phyloP scores from a whole-genome alignment of 1,284 basidiomycete genomes.

The Coniophora puteana region DNA sequence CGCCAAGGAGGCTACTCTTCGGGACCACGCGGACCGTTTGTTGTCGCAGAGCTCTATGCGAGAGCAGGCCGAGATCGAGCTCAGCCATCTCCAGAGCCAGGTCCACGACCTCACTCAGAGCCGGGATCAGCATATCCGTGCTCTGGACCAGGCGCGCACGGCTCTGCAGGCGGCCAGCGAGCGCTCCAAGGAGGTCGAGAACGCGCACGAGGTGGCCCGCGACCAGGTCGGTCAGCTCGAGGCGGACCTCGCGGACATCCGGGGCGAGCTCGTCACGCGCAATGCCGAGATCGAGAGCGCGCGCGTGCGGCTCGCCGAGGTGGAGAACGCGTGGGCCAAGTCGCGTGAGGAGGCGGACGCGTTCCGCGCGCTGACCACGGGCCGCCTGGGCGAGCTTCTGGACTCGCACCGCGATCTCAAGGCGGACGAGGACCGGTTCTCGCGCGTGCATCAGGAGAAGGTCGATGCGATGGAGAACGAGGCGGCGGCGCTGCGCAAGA shows the following conservation, averaged over 20 bases:
- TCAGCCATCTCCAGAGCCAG: slow-evolving; percentile 60
- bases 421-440: slow-evolving; percentile 73
- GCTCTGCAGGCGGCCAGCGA: slow-evolving; percentile 75
- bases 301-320: slow-evolving; percentile 61
- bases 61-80: slow-evolving; percentile 81
- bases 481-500: slow-evolving; percentile 64
- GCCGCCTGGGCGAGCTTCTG: slow-evolving; percentile 79
- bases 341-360: slow-evolving; percentile 89
- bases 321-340: slow-evolving; percentile 84
- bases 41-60: slow-evolving; percentile 73
- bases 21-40: slow-evolving; percentile 79
- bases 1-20: slow-evolving; percentile 62
- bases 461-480: slow-evolving; percentile 79
- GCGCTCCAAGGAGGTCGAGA: slow-evolving; percentile 82
- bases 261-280: slow-evolving; percentile 73
- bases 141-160: slow-evolving; percentile 81
- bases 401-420: slow-evolving; percentile 79
- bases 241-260: slow-evolving; percentile 70
- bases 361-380: slow-evolving; percentile 79
- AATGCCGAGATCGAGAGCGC: slow-evolving; percentile 72
- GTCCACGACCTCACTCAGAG: slow-evolving; percentile 68
- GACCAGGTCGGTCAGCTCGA: slow-evolving; percentile 70
- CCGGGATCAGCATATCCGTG: slow-evolving; percentile 80
- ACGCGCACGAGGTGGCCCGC: slow-evolving; percentile 65
- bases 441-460: slow-evolving; percentile 77